A percentile compares a stretch with the other conserved stretches of the same genome.
Conservation (phyloP, 805 yeast species). For the Barnettozyma vustinii region DNA sequence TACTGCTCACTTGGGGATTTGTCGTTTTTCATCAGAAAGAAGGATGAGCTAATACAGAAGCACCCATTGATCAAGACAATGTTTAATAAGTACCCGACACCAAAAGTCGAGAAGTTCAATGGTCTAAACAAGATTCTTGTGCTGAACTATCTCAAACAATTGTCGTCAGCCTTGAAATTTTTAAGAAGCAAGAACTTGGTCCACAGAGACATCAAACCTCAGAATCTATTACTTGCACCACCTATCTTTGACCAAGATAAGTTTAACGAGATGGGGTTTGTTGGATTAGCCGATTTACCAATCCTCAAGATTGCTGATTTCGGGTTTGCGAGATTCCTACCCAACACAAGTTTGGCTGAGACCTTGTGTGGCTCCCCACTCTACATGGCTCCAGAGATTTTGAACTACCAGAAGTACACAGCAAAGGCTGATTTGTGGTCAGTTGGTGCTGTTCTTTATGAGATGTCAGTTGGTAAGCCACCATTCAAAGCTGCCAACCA, state of each 20-base stretch:
- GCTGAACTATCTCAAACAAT: slow-evolving; percentile 79
- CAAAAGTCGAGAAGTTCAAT: slow-evolving; percentile 50
- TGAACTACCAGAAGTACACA: slow-evolving; percentile 89
- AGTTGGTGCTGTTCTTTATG: slow-evolving; percentile 93
- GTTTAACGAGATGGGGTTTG: slow-evolving; percentile 45
- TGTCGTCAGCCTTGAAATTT: slow-evolving; percentile 79
- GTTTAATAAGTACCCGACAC: slow-evolving; percentile 78
- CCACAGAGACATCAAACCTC: slow-evolving; percentile 95
- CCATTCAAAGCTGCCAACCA: slow-evolving; percentile 94
- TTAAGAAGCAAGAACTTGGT: slow-evolving; percentile 79
- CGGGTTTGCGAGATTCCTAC: slow-evolving; percentile 94
- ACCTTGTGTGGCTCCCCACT: slow-evolving; percentile 96
- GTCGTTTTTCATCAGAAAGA: slow-evolving; percentile 75
- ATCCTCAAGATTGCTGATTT: slow-evolving; percentile 92
- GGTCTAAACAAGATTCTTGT: slow-evolving; percentile 80
- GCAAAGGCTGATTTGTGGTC: slow-evolving; percentile 99
- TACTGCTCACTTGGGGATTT: slow-evolving; percentile 94
- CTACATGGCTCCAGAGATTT: slow-evolving; percentile 97
- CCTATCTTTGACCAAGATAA: slow-evolving; percentile 66
- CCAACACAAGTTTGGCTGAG: slow-evolving; percentile 91
- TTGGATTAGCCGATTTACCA: slow-evolving; percentile 86
- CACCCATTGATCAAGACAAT: slow-evolving; percentile 78
- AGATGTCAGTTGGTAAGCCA: slow-evolving; percentile 94
- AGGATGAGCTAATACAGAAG: slow-evolving; percentile 62
- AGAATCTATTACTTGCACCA: slow-evolving; percentile 74